phyloP scores from a whole-genome alignment of 495 filamentous ascomycete species.

The Letharia columbiana region DNA sequence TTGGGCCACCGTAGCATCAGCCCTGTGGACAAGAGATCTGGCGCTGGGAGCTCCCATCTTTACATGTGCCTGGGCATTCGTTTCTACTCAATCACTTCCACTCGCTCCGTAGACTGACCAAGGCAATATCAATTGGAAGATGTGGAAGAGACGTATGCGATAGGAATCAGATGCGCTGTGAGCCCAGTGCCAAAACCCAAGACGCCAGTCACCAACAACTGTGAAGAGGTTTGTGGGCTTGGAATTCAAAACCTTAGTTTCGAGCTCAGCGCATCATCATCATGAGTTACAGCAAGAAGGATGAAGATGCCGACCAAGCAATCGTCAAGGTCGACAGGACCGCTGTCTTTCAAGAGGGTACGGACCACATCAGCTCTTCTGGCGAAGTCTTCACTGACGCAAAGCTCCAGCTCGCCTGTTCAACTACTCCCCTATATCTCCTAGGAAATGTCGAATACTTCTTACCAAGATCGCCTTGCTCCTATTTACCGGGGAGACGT shows the following conservation, averaged over 20 bases:
- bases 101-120: neutral
- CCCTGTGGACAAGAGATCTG: slow-evolving; percentile 13
- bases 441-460: slow-evolving; percentile 87
- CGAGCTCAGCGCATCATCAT: slow-evolving; percentile 22
- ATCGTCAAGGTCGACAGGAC: slow-evolving; percentile 96
- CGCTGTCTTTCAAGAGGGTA: slow-evolving; percentile 98
- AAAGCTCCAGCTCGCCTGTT: slow-evolving; percentile 74
- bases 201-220: slow-evolving; percentile 1
- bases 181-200: neutral
- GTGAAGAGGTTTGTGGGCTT: slow-evolving; percentile 8
- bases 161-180: neutral
- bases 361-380: slow-evolving; percentile 26
- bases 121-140: neutral
- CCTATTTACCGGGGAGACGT: slow-evolving; percentile 92
- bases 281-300: slow-evolving; percentile 98
- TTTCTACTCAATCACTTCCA: neutral
- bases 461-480: slow-evolving; percentile 96
- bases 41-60: slow-evolving; percentile 7
- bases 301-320: slow-evolving; percentile 89
- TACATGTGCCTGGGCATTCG: neutral
- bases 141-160: neutral
- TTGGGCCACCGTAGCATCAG: neutral
- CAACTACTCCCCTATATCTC: slow-evolving; percentile 91
- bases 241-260: neutral
- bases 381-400: slow-evolving; percentile 17